Base-by-base conservation (phyloP, 345 rosid genomes). In the Toxicodendron radicans region DNA sequence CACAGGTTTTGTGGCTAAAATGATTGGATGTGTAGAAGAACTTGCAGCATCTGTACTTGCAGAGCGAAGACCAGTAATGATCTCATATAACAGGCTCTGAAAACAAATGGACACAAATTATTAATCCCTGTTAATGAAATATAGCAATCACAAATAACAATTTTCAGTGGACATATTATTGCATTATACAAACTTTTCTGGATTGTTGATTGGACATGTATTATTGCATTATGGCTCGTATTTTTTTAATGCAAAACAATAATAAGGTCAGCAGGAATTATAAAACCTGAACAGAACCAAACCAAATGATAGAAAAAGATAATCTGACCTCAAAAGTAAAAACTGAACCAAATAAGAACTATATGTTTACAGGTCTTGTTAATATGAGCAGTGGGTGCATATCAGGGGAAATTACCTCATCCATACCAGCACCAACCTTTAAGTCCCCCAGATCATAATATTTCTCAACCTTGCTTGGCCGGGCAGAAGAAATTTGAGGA, bases 1-100 rank as follows among this genome's bases (percentile, higher is more conserved):
- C 20, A 91, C 90, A 75, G 94, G 93, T 81, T 86, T 91, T 21
- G 83, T 68, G 14, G 79, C 75, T 70, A 87, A 83, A 75, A 86
- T 57, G 75, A 84, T 83, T 54, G 92, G 89, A 68, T 86, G 89
- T 73, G 90, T 79, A 77, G 90, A 89, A 73, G 97, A 95, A 83
- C 99, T 95, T 62, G 91, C 94, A 64, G 84, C 85, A 79, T 90
- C 89, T 12, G 79, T 76, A 75, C 86, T 82, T 48, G 85, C 85
- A 46, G 94, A 84, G 67, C 87, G 92, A 67, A 89, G 91, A 77
- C 98, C 88, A 21, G 92, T 74, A 46, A 93, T 93, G 76, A 95
- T 85, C 79, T 93, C 97, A 71, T 86, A 93, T 57, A 95, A 76
- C 71, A 95, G 82, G 78, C 87, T 83, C 99, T 95, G 79, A 57